phyloP scores from a whole-genome alignment of 2,329 filamentous ascomycete genomes.

The Penicillium sp. region DNA sequence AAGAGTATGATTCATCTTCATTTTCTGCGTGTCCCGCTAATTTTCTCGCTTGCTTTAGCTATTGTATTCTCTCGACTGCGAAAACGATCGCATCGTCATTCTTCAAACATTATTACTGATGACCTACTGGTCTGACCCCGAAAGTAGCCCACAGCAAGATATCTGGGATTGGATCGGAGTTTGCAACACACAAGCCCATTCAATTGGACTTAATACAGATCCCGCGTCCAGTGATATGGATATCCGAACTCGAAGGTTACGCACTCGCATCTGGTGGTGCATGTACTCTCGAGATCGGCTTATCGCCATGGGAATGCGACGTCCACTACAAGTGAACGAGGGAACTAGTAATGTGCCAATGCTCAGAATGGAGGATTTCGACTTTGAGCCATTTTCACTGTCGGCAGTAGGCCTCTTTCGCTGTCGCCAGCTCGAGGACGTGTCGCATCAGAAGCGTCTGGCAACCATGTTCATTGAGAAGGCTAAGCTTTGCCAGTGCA shows the following conservation, averaged over 20 bases:
- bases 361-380: constrained; percentile 73
- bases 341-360: constrained; percentile 90
- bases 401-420: constrained; percentile 59
- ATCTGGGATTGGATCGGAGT: constrained; percentile 95
- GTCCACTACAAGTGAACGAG: constrained; percentile 81
- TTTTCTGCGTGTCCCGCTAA: neutral
- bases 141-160: constrained; percentile 78
- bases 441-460: constrained; percentile 66
- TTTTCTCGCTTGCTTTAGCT: constrained; percentile 46
- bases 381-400: constrained; percentile 62
- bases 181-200: constrained; percentile 79
- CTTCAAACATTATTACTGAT: constrained; percentile 79
- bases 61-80: constrained; percentile 86
- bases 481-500: constrained; percentile 76
- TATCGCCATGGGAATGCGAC: constrained; percentile 80
- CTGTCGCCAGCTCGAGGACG: constrained; percentile 64
- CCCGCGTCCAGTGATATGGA: constrained; percentile 59
- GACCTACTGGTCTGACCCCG: constrained; percentile 92
- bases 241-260: constrained; percentile 62
- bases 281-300: constrained; percentile 87
- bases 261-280: constrained; percentile 92
- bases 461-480: constrained; percentile 84
- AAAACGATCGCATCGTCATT: constrained; percentile 75
- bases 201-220: constrained; percentile 78
- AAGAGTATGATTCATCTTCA: constrained; percentile 51